Evolutionary conservation across 164 flowering plant species (phyloP), one percentile per base, ranked within the genome.

Genomic region (Brasenia schreberi): DNA sequence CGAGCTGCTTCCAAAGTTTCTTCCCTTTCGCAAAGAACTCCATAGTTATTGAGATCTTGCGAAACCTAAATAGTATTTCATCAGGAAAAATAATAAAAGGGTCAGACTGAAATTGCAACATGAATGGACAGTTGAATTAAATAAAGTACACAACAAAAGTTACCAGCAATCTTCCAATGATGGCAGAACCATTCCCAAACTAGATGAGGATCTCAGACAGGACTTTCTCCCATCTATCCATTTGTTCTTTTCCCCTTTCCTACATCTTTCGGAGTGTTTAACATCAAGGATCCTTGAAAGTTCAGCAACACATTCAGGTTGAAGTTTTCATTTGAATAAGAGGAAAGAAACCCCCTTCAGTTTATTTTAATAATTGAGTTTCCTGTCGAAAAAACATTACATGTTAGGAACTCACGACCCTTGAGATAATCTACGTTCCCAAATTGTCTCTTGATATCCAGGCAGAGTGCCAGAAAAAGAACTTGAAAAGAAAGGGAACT

Each of bases 141-240:
- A 52, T 23, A 23, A 23, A 23, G 27, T 23, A 5, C 14, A 61
- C 49, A 61, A 60, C 43, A 49, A 42, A 43, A 43, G 7, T 65
- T 19, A 89, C 96, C 87, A 72, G 80, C 59, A 92, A 67, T 61
- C 96, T 79, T 63, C 78, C 78, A 12, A 90, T 85, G 77, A 90
- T 85, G 14, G 86, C 65, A 74, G 87, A 81, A 39, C 90, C 90
- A 56, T 82, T 84, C 65, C 76, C 68, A 68, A 87, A 88, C 66
- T 83, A 87, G 0, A 77, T 68, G 72, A 87, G 66, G 61, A 87
- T 75, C 19, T 70, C 79, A 73, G 83, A 75, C 69, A 88, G 96
- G 68, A 90, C 82, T 27, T 82, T 81, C 7, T 85, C 88, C 98
- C 97, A 92, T 52, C 73, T 66, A 42, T 69, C 68, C 83, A 86